Evolutionary conservation across 2,329 filamentous ascomycete genomes (phyloP), one percentile per base, ranked within the genome.

Genomic region (Cladosporium sp.): DNA sequence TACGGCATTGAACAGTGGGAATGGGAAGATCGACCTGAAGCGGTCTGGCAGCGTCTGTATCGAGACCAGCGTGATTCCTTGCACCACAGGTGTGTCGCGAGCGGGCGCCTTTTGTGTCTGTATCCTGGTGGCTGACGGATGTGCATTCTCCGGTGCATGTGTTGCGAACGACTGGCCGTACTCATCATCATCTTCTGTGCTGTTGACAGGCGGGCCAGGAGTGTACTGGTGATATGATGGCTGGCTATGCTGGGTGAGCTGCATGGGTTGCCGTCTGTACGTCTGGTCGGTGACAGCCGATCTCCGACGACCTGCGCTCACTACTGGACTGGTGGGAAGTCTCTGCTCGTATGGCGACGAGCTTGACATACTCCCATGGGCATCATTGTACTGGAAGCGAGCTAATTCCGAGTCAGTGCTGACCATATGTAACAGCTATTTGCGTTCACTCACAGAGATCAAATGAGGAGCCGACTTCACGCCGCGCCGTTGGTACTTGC

Each of bases 1-100:
- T 0, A 94, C 85, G 7, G 89, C 91, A 74, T 96, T 96, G 80
- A 96, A 92, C 0, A 90, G 77, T 1, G 87, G 84, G 70, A 90
- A 95, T 0, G 88, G 84, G 71, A 95, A 96, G 0, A 94, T 76
- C 1, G 85, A 79, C 26, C 87, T 86, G 70, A 92, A 87, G 44
- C 85, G 86, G 77, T 93, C 89, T 2, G 92, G 89, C 0, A 95
- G 80, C 12, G 85, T 82, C 66, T 85, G 80, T 0, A 85, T 81
- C 15, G 87, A 82, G 18, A 90, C 79, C 15, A 90, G 82, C 47
- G 81, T 79, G 67, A 91, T 88, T 0, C 88, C 88, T 75, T 87
- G 85, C 54, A 86, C 79, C 0, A 81, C 74, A 1, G 84, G 81
- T 7, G 76, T 41, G 12, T 38, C 41, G 7, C 28, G 58, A 32